Evolutionary conservation across 2,329 filamentous ascomycete genomes (phyloP), one percentile per base, ranked within the genome.

Genomic region (Claviceps fusiformis): DNA sequence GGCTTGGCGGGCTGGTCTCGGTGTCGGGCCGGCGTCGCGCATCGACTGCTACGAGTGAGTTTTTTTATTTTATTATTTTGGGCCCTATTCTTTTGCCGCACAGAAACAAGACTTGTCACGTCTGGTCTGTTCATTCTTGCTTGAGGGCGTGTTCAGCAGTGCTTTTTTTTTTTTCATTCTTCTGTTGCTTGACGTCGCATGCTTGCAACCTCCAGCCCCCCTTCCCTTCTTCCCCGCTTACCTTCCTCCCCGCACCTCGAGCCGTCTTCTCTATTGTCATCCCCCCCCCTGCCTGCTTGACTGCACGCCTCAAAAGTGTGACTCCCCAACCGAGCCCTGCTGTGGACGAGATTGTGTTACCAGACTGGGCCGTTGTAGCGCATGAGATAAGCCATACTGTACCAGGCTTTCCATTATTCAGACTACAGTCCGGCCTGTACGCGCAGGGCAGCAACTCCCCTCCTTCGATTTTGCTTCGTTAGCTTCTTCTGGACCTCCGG

Each of bases 11-110:
- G 35, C 62, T 68, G 35, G 65, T 66, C 41, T 65, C 66, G 51
- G 62, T 62, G 57, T 60, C 61, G 55, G 63, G 64, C 41, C 66
- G 65, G 54, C 65, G 64, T 56, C 66, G 65, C 55, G 60, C 66
- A n/a, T 60, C 60, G n/a, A 60, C 54, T 59, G 61, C 61, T 57
- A 62, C 55, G 33, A 57, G 64, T 65, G 56, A 62, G 63, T 63
- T 31, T 7, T n/a, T n/a, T 9, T n/a, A 29, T 29, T 7, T n/a
- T 10, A 5, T 15, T 47, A 7, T 17, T 24, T 17, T 17, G 19
- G n/a, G 9, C 45, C 45, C 24, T 24, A 27, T 27, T 50, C n/a
- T 24, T 45, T 19, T 27, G 7, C n/a, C 9, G 43, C 43, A 45
- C 3, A 10, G 7, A 4, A 45, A 45, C 3, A 2, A 45, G 8